Conservation (phyloP, 2,329 filamentous ascomycete genomes). For the Diaporthe caulivora region DNA sequence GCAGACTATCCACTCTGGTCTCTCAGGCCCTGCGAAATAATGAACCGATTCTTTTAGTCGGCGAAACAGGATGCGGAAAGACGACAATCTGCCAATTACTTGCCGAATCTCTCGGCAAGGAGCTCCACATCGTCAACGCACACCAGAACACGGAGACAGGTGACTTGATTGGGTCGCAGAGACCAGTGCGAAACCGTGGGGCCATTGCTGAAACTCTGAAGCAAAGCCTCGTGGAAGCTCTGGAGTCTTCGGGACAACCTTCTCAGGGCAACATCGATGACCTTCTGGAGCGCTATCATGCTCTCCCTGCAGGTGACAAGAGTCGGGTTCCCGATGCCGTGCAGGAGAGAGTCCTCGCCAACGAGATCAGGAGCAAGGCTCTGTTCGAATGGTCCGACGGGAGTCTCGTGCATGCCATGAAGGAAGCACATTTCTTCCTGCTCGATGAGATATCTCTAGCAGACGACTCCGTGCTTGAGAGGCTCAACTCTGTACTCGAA, state of each 20-base stretch:
- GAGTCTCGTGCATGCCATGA: constrained; percentile 94
- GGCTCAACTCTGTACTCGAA: constrained; percentile 96
- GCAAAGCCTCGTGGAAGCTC: constrained; percentile 66
- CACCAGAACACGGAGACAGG: constrained; percentile 99
- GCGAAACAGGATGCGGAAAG: constrained; percentile 97
- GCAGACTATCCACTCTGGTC: constrained; percentile 90
- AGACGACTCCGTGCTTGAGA: constrained; percentile 95
- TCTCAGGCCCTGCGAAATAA: constrained; percentile 87
- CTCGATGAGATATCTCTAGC: constrained; percentile 98
- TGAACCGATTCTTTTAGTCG: constrained; percentile 93
- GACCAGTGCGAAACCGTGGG: constrained; percentile 88
- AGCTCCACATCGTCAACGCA: constrained; percentile 92
- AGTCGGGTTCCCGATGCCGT: constrained; percentile 62
- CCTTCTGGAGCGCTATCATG: constrained; percentile 71
- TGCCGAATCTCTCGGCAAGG: constrained; percentile 81
- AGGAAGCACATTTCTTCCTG: constrained; percentile 87
- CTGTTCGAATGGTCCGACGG: constrained; percentile 98
- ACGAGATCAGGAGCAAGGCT: constrained; percentile 77
- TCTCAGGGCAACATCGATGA: constrained; percentile 61
- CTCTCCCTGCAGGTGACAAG: constrained; percentile 58
- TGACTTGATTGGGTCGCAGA: constrained; percentile 94
- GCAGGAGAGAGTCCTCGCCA: constrained; percentile 59
- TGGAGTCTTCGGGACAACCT: constrained; percentile 54
- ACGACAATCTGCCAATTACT: constrained; percentile 95
- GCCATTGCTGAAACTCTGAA: constrained; percentile 76